Evolutionary conservation across 768 basidiomycete species (phyloP).

Genomic region (Boletus rubroflammeus): DNA sequence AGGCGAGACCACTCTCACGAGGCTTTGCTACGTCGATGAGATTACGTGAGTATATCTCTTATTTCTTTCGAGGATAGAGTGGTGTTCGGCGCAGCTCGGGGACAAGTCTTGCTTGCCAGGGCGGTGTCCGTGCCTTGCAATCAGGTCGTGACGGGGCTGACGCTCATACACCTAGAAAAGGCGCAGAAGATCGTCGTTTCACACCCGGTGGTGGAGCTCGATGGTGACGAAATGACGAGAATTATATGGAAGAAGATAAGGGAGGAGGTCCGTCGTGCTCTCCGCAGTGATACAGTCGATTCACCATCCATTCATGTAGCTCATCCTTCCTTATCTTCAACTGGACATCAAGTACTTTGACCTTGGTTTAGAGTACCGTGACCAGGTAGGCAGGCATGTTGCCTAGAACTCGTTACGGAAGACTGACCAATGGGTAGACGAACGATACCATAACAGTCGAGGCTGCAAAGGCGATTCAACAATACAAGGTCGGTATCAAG

Average conservation of each 20-base stretch:
- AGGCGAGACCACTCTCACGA: slow-evolving; percentile 20
- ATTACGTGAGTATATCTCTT: slow-evolving; percentile 25
- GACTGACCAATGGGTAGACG: slow-evolving; percentile 50
- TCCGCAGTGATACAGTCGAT: background rate
- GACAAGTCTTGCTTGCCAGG: background rate
- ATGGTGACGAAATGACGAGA: slow-evolving; percentile 98
- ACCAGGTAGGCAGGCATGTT: slow-evolving; percentile 51
- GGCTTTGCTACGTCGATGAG: slow-evolving; percentile 28
- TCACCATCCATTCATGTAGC: slow-evolving; percentile 43
- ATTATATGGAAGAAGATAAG: slow-evolving; percentile 99
- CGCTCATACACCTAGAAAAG: slow-evolving; percentile 18
- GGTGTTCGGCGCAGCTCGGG: slow-evolving; percentile 2
- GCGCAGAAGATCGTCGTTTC: slow-evolving; percentile 67
- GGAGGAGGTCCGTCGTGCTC: slow-evolving; percentile 64
- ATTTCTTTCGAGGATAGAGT: background rate
- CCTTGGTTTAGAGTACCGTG: slow-evolving; percentile 91
- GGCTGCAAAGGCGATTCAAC: slow-evolving; percentile 89
- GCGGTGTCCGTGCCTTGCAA: background rate
- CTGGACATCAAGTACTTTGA: slow-evolving; percentile 98
- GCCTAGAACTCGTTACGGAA: background rate
- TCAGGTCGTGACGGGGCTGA: slow-evolving; percentile 1
- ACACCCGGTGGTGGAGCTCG: slow-evolving; percentile 92
- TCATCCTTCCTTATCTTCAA: slow-evolving; percentile 92
- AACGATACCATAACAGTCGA: slow-evolving; percentile 92
- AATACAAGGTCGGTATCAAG: slow-evolving; percentile 97